A percentile compares a stretch with the other conserved stretches of the same genome.
These are phyloP conservation scores for Leccinum boreale DNA, from an alignment of 768 basidiomycete species.

Conservation along the genomic window DNA sequence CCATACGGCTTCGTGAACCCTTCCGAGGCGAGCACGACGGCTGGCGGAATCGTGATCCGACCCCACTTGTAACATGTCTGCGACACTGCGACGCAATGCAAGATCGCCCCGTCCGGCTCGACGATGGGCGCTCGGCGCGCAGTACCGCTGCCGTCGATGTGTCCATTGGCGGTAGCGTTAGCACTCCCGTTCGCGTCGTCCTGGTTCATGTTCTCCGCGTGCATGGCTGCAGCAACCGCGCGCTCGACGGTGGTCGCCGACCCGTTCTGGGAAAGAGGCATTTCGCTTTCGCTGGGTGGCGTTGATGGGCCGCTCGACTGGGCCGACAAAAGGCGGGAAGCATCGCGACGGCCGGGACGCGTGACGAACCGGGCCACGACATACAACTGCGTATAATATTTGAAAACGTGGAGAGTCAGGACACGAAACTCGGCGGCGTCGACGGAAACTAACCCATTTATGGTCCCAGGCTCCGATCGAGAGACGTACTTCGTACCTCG, in stretches of 20 bases:
- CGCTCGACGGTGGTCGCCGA: constrained; percentile 10
- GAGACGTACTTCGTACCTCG: constrained; percentile 58
- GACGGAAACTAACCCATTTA: constrained; percentile 63
- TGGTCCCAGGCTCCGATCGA: constrained; percentile 64
- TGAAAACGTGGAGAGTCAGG: not conserved
- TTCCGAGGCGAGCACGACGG: constrained; percentile 54
- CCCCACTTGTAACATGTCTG: constrained; percentile 68
- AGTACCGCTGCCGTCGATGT: not conserved
- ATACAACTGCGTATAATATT: constrained; percentile 47
- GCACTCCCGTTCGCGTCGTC: not conserved
- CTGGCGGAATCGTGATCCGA: constrained; percentile 71
- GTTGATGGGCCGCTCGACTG: constrained; percentile 27
- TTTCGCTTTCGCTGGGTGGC: constrained; percentile 7
- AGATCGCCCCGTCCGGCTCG: constrained; percentile 47
- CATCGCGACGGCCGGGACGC: constrained; percentile 33
- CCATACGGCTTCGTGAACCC: constrained; percentile 43
- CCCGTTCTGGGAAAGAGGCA: constrained; percentile 2
- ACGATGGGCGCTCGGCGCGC: constrained; percentile 8
- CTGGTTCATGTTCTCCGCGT: not conserved
- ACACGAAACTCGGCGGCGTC: not conserved
- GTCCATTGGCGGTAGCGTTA: not conserved
- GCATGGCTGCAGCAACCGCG: constrained; percentile 10
- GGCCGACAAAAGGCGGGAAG: constrained; percentile 8
- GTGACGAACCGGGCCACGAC: constrained; percentile 62
- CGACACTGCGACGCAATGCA: constrained; percentile 64